Conservation (phyloP, 371 early-diverging fungal species). For the Zychaea mexicana region DNA sequence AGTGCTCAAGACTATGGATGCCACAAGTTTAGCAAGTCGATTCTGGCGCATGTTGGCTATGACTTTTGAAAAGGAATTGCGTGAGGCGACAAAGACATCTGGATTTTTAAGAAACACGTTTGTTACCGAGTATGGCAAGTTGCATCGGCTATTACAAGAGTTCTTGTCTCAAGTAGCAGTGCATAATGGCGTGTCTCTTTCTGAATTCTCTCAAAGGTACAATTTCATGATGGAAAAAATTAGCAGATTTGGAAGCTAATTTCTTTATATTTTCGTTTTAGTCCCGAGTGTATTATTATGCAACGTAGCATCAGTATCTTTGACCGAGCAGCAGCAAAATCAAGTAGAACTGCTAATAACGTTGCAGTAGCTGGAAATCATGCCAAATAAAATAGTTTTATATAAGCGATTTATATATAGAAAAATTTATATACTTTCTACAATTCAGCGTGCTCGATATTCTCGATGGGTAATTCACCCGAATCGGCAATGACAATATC, state of each 20-base stretch:
- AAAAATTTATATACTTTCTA: slow-evolving; percentile 14
- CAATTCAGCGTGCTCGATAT: slow-evolving; percentile 45
- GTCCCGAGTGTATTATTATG: slow-evolving; percentile 70
- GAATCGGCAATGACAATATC: slow-evolving; percentile 71
- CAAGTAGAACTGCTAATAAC: not conserved
- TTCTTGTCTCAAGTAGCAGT: slow-evolving; percentile 75
- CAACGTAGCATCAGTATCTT: slow-evolving; percentile 68
- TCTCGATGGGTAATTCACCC: slow-evolving; percentile 70
- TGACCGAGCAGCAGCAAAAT: slow-evolving; percentile 30
- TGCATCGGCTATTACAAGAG: slow-evolving; percentile 75
- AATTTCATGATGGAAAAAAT: not conserved
- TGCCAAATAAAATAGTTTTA: slow-evolving; percentile 1
- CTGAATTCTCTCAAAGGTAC: slow-evolving; percentile 62
- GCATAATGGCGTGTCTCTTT: slow-evolving; percentile 49
- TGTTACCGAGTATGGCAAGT: slow-evolving; percentile 74
- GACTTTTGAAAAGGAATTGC: slow-evolving; percentile 51
- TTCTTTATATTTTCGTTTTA: slow-evolving; percentile 16
- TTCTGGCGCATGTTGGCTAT: slow-evolving; percentile 52
- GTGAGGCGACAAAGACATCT: slow-evolving; percentile 56
- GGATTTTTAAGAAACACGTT: slow-evolving; percentile 71
- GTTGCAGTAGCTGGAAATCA: too few species aligned
- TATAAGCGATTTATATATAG: not conserved
- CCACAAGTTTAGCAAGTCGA: slow-evolving; percentile 43
- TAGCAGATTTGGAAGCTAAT: not conserved
- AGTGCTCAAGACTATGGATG: slow-evolving; percentile 44